Evolutionary conservation across 352 stramenopile genomes (phyloP).

Genomic region (Phytopythium mirpurense): DNA sequence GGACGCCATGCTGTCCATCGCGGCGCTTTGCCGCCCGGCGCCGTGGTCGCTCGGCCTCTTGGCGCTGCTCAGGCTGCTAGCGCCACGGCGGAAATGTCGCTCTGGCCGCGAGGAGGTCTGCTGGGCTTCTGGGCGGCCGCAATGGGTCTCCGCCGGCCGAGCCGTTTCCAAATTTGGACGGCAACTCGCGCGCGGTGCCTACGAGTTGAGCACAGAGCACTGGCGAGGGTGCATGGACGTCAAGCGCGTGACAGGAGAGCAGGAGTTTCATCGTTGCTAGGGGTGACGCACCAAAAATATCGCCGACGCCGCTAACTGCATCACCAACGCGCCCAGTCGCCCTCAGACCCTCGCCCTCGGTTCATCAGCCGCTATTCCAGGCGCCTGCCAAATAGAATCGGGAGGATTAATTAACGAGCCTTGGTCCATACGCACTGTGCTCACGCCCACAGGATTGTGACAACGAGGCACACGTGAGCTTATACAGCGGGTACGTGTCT

Average conservation of each 20-base stretch:
- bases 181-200: background rate
- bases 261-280: background rate
- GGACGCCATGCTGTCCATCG: slow-evolving; percentile 7
- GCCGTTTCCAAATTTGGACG: slow-evolving; percentile 1
- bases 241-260: no score
- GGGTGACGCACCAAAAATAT: background rate
- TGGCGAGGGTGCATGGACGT: no score
- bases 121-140: background rate
- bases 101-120: background rate
- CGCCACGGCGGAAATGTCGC: background rate
- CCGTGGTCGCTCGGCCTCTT: background rate
- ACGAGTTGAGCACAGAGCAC: background rate
- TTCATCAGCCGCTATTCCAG: no score
- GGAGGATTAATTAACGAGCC: no score
- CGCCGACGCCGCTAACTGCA: background rate
- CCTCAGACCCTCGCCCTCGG: no score
- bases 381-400: no score
- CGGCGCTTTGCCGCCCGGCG: no score
- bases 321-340: background rate
- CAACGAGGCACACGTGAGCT: no score
- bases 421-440: no score
- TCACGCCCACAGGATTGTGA: no score
- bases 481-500: no score
- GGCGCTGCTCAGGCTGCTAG: background rate
- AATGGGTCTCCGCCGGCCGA: background rate